Evolutionary conservation across 108 stramenopile species (phyloP).

Genomic region (Asterionellopsis glacialis): DNA sequence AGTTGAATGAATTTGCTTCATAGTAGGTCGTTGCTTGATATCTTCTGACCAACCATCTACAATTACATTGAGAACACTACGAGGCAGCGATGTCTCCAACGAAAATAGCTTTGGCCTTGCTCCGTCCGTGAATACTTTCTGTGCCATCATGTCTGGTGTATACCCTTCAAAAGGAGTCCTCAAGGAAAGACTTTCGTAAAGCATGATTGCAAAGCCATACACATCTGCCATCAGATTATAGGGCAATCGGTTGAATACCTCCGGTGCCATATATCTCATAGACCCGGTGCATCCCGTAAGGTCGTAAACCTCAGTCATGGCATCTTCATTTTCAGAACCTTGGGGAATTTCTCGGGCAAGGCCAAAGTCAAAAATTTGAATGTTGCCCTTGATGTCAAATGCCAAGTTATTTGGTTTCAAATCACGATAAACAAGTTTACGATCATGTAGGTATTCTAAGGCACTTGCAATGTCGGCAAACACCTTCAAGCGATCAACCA

Average conservation of each 20-base stretch:
- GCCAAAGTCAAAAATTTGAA: slow-evolving; percentile 46
- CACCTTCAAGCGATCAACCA: slow-evolving; percentile 5
- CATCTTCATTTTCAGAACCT: slow-evolving; percentile 29
- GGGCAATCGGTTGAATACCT: slow-evolving; percentile 51
- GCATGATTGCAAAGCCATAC: slow-evolving; percentile 63
- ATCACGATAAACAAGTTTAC: slow-evolving; percentile 18
- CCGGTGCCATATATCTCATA: slow-evolving; percentile 62
- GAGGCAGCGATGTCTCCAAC: slow-evolving; percentile 58
- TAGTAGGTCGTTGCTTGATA: slow-evolving; percentile 40
- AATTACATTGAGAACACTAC: slow-evolving; percentile 39
- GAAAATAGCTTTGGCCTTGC: slow-evolving; percentile 32
- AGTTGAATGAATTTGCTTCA: slow-evolving; percentile 35
- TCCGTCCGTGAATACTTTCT: slow-evolving; percentile 48
- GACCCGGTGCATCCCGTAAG: slow-evolving; percentile 61
- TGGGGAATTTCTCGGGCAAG: slow-evolving; percentile 23
- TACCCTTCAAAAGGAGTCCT: slow-evolving; percentile 64
- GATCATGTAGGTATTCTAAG: slow-evolving; percentile 15
- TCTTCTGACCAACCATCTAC: slow-evolving; percentile 50
- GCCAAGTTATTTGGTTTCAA: slow-evolving; percentile 10
- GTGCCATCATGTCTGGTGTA: slow-evolving; percentile 25
- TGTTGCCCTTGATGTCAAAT: too few relatives aligned
- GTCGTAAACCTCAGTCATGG: slow-evolving; percentile 29
- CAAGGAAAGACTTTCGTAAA: slow-evolving; percentile 59
- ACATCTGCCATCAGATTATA: slow-evolving; percentile 65
- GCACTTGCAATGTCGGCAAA: slow-evolving; percentile 16